Percentiles rank a stretch among this genome's conserved stretches.
Conservation (phyloP, 78 protist species). For the Dictyostelium brefeldianum region DNA sequence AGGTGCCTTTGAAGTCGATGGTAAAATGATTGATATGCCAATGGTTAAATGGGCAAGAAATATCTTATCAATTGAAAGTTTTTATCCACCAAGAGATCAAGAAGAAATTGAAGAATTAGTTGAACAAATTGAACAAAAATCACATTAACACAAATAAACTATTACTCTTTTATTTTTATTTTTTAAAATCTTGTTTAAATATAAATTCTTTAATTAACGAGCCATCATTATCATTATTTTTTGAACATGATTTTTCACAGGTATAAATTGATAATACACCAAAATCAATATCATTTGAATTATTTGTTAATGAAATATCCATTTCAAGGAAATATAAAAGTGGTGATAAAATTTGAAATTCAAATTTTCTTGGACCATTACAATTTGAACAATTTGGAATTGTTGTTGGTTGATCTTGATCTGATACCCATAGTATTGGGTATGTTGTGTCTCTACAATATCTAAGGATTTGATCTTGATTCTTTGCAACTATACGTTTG, state of each 20-base stretch:
- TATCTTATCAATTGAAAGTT: conserved; percentile 48
- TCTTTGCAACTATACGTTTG: not conserved
- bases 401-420: not conserved
- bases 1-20: conserved; percentile 87
- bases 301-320: not conserved
- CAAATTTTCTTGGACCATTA: conserved; percentile 12
- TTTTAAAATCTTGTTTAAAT: conserved; percentile 70
- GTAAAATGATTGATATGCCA: conserved; percentile 86
- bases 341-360: conserved; percentile 62
- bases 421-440: conserved; percentile 69
- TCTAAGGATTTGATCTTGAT: conserved; percentile 33
- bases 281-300: conserved; percentile 43
- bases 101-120: not conserved
- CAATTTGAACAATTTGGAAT: conserved; percentile 42
- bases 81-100: conserved; percentile 62
- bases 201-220: conserved; percentile 34
- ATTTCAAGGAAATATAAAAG: conserved; percentile 32
- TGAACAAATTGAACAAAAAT: not conserved
- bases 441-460: conserved; percentile 45
- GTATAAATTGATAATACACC: conserved; percentile 58
- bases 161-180: too few species aligned
- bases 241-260: conserved; percentile 38
- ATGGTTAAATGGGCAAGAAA: conserved; percentile 82
- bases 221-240: too few species aligned
- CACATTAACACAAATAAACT: too few species aligned